Evolutionary conservation across 129 eudicot genomes (phyloP), one percentile per base, ranked within the genome.

Genomic region (Arctium lappa): DNA sequence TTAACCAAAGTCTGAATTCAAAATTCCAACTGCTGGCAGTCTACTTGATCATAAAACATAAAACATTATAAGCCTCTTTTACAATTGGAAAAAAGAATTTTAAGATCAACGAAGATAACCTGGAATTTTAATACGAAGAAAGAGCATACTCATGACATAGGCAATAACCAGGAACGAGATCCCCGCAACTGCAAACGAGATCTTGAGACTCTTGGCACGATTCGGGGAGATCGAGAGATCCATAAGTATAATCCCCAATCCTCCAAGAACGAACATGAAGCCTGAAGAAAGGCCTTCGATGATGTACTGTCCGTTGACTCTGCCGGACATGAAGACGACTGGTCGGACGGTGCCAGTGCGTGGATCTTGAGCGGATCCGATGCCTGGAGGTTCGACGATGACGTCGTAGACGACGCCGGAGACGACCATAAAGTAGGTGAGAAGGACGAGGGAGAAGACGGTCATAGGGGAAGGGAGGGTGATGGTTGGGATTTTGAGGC

Each of bases 391-490:
- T 77, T 95, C 98, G 6, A 95, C 98, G 78, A 95, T 95, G 86
- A 95, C 95, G 84, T 95, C 99, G 87, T 95, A 95, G 79, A 95
- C 90, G 63, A 95, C 91, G 79, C 98, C 99, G 77, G 99, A 95
- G 85, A 95, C 92, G 65, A 93, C 95, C 86, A 93, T 88, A 92
- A 95, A 95, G 94, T 95, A 95, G 84, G 98, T 93, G 88, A 90
- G 89, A 86, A 95, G 98, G 85, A 91, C 73, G 85, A 95, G 94
- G 60, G 94, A 74, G 91, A 77, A 88, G 70, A 91, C 91, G 29
- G 97, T 91, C 92, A 88, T 93, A 60, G 95, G 72, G 69, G 99
- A 93, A 8, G 98, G 99, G 79, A 95, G 94, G 27, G 98, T 79
- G 29, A 93, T 30, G 77, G 93, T 36, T 0, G 97, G 98, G 86